Base-by-base conservation (phyloP, 139 green algal species). In the Eudorina sp. region DNA sequence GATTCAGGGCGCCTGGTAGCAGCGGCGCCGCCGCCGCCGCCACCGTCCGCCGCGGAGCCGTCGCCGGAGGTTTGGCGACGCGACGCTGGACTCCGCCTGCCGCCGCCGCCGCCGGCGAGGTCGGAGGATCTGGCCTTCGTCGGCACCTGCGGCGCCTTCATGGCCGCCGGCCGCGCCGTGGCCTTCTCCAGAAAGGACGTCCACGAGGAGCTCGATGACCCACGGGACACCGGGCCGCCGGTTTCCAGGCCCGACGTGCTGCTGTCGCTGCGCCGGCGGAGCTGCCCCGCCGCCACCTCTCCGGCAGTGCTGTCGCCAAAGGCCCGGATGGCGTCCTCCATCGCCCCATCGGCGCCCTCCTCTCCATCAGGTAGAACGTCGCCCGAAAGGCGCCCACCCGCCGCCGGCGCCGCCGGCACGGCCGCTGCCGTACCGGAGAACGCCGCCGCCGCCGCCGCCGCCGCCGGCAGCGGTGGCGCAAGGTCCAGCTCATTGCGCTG, bases 121-220 rank as follows among this genome's bases (percentile, higher is more conserved):
- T 3, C 62, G 38, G 21, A 31, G 62, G 62, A 72, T 11, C 62
- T 72, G n/a, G 13, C 4, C n/a, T n/a, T n/a, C n/a, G n/a, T n/a
- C 11, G 66, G 66, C 4, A 75, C 23, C 21, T 0, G 45, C 41
- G 41, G 3, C 41, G 72, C 25, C 11, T 21, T 45, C 41, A 40
- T 41, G 3, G 23, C 27, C 25, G 41, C 25, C 29, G 41, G 2
- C 0, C 7, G 40, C 23, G 4, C 46, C 23, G 46, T 75, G 31
- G 76, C 36, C 0, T 40, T 55, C 78, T 85, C 55, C 78, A 85
- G 34, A 40, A 75, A 85, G 21, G 78, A 85, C 0, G 36, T 41
- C 78, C 78, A 85, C 14, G 78, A 85, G 25, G 78, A 85, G 25
- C 16, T 43, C 13, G 53, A 75, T 6, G 78, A 85, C 48, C 9